Percentiles rank a stretch among this genome's conserved stretches.
Evolutionary conservation across 1,284 basidiomycete genomes (phyloP).

Genomic region (Puccinia horiana): DNA sequence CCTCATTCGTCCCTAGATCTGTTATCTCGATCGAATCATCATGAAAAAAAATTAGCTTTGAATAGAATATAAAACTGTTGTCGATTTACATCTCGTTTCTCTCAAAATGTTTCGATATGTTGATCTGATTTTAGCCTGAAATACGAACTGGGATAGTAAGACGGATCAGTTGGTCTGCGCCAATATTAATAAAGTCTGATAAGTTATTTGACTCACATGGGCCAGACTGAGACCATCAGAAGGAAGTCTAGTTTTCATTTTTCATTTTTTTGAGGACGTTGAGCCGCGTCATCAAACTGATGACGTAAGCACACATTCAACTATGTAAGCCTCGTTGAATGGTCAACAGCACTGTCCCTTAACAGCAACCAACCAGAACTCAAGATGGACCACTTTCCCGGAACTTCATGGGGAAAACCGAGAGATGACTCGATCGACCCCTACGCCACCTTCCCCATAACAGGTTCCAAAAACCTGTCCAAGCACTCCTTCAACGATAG

Average conservation of each 20-base stretch:
- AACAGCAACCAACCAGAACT: not conserved
- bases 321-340: not conserved
- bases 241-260: conserved; percentile 18
- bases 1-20: conserved; percentile 33
- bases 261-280: no score
- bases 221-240: conserved; percentile 10
- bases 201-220: conserved; percentile 18
- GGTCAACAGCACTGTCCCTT: not conserved
- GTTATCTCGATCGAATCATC: not conserved
- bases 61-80: not conserved
- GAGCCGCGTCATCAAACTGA: not conserved
- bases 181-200: no score
- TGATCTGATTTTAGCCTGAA: conserved; percentile 14
- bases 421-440: conserved; percentile 71
- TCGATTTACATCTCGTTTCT: conserved; percentile 28
- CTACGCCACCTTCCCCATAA: conserved; percentile 71
- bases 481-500: conserved; percentile 65
- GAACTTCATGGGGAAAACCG: conserved; percentile 51
- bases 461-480: conserved; percentile 57
- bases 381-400: conserved; percentile 43
- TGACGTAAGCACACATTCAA: not conserved
- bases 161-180: no score
- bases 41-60: no score
- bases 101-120: conserved; percentile 27
- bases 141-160: conserved; percentile 30